Evolutionary conservation across 352 stramenopile genomes (phyloP).

Genomic region (Pythium diclinum): DNA sequence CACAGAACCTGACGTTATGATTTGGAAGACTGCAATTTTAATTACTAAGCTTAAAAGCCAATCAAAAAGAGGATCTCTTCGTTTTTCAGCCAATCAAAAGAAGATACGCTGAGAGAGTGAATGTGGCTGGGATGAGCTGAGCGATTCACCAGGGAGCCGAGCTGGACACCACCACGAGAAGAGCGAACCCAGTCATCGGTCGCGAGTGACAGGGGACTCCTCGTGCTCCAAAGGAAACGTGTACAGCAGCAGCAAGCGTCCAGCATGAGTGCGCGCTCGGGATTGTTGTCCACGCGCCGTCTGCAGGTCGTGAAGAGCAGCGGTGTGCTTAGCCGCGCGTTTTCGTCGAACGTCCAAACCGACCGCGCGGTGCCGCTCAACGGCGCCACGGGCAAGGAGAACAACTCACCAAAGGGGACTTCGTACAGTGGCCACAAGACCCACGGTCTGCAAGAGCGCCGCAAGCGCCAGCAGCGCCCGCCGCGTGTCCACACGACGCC

Average conservation of each 20-base stretch:
- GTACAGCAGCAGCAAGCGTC: not conserved
- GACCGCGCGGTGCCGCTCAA: constrained; percentile 23
- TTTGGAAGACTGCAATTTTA: constrained; percentile 10
- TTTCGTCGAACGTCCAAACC: constrained; percentile 25
- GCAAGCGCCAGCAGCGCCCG: constrained; percentile 31
- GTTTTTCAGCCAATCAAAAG: constrained; percentile 17
- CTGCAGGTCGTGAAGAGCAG: constrained; percentile 11
- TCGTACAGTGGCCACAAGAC: constrained; percentile 6
- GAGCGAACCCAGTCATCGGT: constrained; percentile 5
- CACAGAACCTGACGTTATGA: constrained; percentile 19
- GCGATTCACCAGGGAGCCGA: constrained; percentile 7
- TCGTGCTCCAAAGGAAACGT: not conserved
- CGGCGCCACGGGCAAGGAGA: constrained; percentile 12
- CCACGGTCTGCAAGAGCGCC: constrained; percentile 28
- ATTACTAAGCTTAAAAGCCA: too few relatives aligned
- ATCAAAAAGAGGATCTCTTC: constrained; percentile 2
- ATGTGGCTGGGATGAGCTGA: constrained; percentile 24
- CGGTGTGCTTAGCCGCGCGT: constrained; percentile 8
- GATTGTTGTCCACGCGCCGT: constrained; percentile 12
- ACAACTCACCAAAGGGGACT: constrained; percentile 1
- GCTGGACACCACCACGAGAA: not conserved
- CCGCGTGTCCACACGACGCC: constrained; percentile 18
- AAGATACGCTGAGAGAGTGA: constrained; percentile 15
- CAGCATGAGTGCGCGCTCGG: constrained; percentile 21
- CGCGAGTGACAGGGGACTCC: not conserved